Base-by-base conservation (phyloP, 305 asterid species). In the Solanum hybrid region DNA sequence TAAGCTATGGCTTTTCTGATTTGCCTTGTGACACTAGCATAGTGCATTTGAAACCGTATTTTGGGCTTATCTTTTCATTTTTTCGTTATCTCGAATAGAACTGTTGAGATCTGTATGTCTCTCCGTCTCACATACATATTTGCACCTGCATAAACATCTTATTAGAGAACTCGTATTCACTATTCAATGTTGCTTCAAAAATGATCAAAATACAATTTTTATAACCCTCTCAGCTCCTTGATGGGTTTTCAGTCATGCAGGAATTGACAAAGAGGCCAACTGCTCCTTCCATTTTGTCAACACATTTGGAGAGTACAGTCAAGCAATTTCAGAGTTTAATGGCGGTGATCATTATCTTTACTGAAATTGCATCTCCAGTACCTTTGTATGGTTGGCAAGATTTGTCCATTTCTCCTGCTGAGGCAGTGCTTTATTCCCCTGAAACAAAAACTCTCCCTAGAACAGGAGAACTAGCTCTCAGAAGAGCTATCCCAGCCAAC, bases 401-500 rank as follows among this genome's bases (percentile, higher is more conserved):
- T 75, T 92, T 91, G 93, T 88, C 91, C 39, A 87, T 94, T 89
- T 92, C 95, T 89, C 93, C 97, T 42, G 98, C 99, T 29, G 94
- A 96, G 93, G 99, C 99, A 74, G 97, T 97, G 89, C 97, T 97
- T 51, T 97, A 96, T 91, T 97, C 99, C 81, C 99, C 99, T 0
- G 99, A 96, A 90, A 96, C 99, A 26, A 97, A 97, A 90, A 85
- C 20, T 79, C 95, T 96, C 89, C 99, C 99, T 39, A 94, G 99
- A 88, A 96, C 99, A 12, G 99, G 99, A 90, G 99, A 97, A 92
- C 94, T 97, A 87, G 99, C 99, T 92, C 90, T 97, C 91, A 92
- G 99, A 94, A 95, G 98, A 93, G 99, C 99, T 35, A 96, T 97
- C 92, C 99, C 99, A 69, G 99, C 99, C 78, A 97, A 97, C 92